Evolutionary conservation across 2,329 filamentous ascomycete species (phyloP), one percentile per base, ranked within the genome.

Genomic region (Botrytis aclada): DNA sequence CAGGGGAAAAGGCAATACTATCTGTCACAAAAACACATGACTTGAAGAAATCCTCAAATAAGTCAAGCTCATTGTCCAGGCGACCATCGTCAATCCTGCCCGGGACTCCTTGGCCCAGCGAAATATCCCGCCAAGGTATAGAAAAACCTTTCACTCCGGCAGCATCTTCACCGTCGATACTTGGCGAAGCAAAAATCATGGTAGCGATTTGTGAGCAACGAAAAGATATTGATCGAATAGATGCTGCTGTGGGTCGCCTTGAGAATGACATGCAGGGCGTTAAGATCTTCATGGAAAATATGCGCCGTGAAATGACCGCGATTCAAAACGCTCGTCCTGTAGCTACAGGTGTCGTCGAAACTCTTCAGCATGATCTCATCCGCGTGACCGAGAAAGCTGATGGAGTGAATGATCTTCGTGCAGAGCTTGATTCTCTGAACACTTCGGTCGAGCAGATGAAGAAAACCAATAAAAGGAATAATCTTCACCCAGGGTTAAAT

Each of bases 171-270:
- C 54, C 62, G 25, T 51, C 51, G 29, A 56, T 45, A 18, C 34
- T 18, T 29, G 29, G n/a, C 29, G 51, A 72, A 20, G 29, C 62
- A 12, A 43, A 16, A 39, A 34, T 72, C 14, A 43, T 66, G 32
- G 22, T 14, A 20, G 58, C 62, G 29, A 67, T 72, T n/a, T 22
- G 25, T 60, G 70, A 67, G 51, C 62, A 81, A 72, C 75, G 77
- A 72, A 75, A 76, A 58, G 78, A 80, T 69, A 81, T 82, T 51
- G 77, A 79, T 71, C 77, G 79, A 14, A 75, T 81, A 43, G 76
- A 74, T 29, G 75, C 71, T 25, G 74, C 76, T 39, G 62, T 81
- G 20, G 72, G 74, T 60, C 74, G 75, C 10, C 77, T 81, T 16
- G 77, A 81, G 45, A 74, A 61, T 45, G 78, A 79, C 45, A 79